phyloP scores from a whole-genome alignment of 2,329 filamentous ascomycete genomes.

The Neofusicoccum kwambonambiense region DNA sequence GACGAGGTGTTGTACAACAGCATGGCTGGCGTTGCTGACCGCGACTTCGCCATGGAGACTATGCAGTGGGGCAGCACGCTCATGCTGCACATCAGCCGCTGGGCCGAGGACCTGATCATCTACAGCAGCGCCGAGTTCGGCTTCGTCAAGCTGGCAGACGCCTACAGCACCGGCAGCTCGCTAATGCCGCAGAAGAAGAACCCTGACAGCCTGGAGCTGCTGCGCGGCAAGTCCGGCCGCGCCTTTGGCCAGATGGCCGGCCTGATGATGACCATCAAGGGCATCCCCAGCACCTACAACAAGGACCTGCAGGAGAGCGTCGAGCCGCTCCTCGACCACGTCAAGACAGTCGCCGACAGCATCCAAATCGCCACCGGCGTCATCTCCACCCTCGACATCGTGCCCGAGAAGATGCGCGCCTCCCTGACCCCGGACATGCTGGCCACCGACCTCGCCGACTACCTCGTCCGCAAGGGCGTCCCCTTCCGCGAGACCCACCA shows the following conservation, averaged over 20 bases:
- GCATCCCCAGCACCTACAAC: conserved; percentile 80
- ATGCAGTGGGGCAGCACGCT: conserved; percentile 77
- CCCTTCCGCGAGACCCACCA: conserved; percentile 81
- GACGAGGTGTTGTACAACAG: conserved; percentile 73
- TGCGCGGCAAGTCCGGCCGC: conserved; percentile 74
- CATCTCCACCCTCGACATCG: conserved; percentile 67
- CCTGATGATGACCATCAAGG: conserved; percentile 73
- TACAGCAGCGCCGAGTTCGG: conserved; percentile 75
- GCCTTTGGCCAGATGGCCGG: conserved; percentile 81
- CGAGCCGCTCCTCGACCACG: conserved; percentile 80
- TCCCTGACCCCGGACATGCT: conserved; percentile 82
- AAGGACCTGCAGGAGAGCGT: conserved; percentile 89
- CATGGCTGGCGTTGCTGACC: conserved; percentile 71
- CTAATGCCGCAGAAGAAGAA: conserved; percentile 88
- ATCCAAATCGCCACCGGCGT: conserved; percentile 81
- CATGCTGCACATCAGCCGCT: conserved; percentile 76
- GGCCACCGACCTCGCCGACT: conserved; percentile 67
- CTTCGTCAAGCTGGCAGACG: conserved; percentile 73
- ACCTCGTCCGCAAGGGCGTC: conserved; percentile 64
- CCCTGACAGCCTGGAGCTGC: conserved; percentile 69
- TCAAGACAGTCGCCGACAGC: conserved; percentile 79
- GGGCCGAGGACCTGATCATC: conserved; percentile 83
- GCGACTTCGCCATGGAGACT: conserved; percentile 80
- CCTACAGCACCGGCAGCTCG: conserved; percentile 73
- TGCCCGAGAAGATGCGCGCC: conserved; percentile 73